Evolutionary conservation across 2,329 filamentous ascomycete species (phyloP).

Genomic region (Aaosphaeria pasadenensis): DNA sequence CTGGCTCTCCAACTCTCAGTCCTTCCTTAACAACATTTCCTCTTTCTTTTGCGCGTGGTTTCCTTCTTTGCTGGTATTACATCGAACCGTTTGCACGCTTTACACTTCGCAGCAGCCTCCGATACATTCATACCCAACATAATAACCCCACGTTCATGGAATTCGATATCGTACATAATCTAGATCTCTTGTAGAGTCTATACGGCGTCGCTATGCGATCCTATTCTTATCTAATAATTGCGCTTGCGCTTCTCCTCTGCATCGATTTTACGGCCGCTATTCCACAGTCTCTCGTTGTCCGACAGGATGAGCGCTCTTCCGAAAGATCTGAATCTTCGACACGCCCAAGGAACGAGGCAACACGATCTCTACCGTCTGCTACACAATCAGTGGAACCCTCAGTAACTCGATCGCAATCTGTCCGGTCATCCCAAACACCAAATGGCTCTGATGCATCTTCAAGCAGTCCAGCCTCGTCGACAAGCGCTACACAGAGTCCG

Average conservation of each 20-base stretch:
- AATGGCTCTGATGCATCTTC: slow-evolving; percentile 8
- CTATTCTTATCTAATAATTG: slow-evolving; percentile 19
- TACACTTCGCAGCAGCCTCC: too few species aligned
- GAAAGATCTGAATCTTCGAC: slow-evolving; percentile 12
- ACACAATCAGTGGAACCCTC: slow-evolving; percentile 5
- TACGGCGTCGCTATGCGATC: slow-evolving; percentile 23
- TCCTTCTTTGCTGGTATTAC: too few species aligned
- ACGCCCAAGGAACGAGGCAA: slow-evolving; percentile 7
- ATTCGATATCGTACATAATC: too few species aligned
- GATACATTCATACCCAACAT: too few species aligned
- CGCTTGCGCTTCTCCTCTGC: slow-evolving; percentile 24
- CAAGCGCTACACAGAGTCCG: slow-evolving; percentile 11
- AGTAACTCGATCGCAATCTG: slow-evolving; percentile 8
- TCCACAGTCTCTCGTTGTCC: slow-evolving; percentile 16
- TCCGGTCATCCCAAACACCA: slow-evolving; percentile 7
- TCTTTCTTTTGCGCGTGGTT: too few species aligned
- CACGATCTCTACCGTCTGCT: slow-evolving; percentile 15
- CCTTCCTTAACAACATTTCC: too few species aligned
- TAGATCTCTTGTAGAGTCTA: too few species aligned
- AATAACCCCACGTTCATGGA: too few species aligned
- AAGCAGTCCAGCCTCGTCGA: slow-evolving; percentile 10
- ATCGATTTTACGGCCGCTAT: slow-evolving; percentile 21
- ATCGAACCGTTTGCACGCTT: too few species aligned
- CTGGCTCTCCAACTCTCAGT: too few species aligned
- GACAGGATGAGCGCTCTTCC: slow-evolving; percentile 25